Evolutionary conservation across 2,329 filamentous ascomycete species (phyloP).

Genomic region (Whalleya microplaca): DNA sequence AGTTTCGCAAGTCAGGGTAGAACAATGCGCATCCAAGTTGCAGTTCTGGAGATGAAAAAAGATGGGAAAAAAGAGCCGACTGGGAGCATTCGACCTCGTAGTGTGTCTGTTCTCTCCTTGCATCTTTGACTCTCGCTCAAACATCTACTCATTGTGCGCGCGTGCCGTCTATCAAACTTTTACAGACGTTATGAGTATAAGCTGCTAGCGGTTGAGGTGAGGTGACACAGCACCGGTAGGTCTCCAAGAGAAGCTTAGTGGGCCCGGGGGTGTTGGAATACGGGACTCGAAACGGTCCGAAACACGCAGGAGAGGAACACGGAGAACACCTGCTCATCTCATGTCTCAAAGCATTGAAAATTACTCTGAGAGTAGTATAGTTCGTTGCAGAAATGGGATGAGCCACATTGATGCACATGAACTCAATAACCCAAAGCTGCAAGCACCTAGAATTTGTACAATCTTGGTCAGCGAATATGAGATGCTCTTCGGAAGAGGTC

Average conservation of each 20-base stretch:
- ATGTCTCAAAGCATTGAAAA: slow-evolving; percentile 21
- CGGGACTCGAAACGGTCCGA: slow-evolving; percentile 30
- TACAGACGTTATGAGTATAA: neutral
- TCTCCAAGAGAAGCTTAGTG: slow-evolving; percentile 20
- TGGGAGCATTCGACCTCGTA: too few species aligned
- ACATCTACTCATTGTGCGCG: too few species aligned
- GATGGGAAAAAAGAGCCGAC: too few species aligned
- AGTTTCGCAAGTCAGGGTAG: slow-evolving; percentile 2
- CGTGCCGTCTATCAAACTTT: neutral
- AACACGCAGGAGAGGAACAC: slow-evolving; percentile 27
- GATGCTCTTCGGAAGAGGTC: neutral
- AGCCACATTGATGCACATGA: slow-evolving; percentile 13
- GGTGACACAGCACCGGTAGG: slow-evolving; percentile 9
- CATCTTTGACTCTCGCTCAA: too few species aligned
- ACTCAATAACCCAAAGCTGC: slow-evolving; percentile 6
- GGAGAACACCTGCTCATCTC: slow-evolving; percentile 21
- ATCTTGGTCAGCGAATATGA: slow-evolving; percentile 11
- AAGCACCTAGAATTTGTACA: slow-evolving; percentile 13
- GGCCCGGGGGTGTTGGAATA: slow-evolving; percentile 11
- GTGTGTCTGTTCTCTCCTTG: too few species aligned
- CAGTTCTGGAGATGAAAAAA: too few species aligned
- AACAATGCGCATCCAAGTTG: neutral
- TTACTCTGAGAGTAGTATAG: slow-evolving; percentile 15
- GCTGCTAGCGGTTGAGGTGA: neutral
- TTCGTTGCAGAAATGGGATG: slow-evolving; percentile 15